Percentiles rank a stretch among this genome's conserved stretches.
These are phyloP conservation scores for Nematocida ironsii DNA, from an alignment of 371 early-diverging fungal genomes.

Conservation along the genomic window DNA sequence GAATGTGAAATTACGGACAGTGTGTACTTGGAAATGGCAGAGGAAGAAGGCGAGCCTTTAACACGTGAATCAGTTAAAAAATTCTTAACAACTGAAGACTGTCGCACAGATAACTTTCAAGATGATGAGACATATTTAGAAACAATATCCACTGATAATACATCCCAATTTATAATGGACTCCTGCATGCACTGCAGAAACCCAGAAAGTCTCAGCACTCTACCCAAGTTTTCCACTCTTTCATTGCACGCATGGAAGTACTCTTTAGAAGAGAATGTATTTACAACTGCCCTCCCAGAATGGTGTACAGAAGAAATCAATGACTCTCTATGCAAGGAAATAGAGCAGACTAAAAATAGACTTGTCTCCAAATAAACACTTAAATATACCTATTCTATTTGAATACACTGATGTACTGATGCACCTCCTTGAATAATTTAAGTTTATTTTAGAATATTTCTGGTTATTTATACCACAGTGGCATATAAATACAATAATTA, in stretches of 20 bases:
- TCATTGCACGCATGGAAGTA: constrained; percentile 70
- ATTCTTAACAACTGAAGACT: constrained; percentile 19
- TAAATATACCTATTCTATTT: no score
- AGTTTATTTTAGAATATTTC: no score
- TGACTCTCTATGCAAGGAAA: not conserved
- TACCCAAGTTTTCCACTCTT: constrained; percentile 50
- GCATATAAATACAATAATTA: no score
- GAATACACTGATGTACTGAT: no score
- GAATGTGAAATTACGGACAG: not conserved
- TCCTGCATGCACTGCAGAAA: constrained; percentile 62
- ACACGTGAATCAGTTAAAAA: not conserved
- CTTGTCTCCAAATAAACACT: no score
- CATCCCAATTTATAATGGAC: constrained; percentile 60
- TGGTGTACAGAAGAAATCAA: constrained; percentile 58
- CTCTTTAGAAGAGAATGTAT: constrained; percentile 59
- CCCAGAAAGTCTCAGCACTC: constrained; percentile 6
- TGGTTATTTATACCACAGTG: no score
- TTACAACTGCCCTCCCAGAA: constrained; percentile 63
- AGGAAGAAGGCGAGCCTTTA: not conserved
- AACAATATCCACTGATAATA: not conserved
- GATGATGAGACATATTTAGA: constrained; percentile 48
- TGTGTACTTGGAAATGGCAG: not conserved
- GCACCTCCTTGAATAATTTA: no score
- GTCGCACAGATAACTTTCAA: constrained; percentile 47
- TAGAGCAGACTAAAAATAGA: not conserved